Evolutionary conservation across 2,329 filamentous ascomycete species (phyloP).

Genomic region (Fusarium sp.): DNA sequence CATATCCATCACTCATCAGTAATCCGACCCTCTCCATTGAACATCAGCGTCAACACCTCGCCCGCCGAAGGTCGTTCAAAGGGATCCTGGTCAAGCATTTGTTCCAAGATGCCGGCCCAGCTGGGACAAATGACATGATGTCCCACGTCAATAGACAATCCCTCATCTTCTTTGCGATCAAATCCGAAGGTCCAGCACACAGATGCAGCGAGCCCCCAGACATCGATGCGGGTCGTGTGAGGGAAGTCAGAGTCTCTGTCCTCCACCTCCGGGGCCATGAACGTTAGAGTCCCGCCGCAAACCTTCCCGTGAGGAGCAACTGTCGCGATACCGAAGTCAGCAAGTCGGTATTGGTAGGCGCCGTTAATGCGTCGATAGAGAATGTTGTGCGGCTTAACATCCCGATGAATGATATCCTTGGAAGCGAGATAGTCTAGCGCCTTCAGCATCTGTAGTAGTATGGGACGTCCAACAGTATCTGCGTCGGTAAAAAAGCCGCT

Average conservation of each 20-base stretch:
- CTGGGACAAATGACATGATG: too few species aligned
- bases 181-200: background rate
- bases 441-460: constrained; percentile 2
- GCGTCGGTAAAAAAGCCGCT: background rate
- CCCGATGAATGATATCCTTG: background rate
- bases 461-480: background rate
- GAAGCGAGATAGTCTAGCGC: constrained; percentile 4
- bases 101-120: background rate
- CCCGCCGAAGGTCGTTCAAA: background rate
- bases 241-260: too few species aligned
- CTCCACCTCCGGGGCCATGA: background rate
- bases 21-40: background rate
- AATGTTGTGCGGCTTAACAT: background rate
- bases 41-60: background rate
- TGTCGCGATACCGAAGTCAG: background rate
- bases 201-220: background rate
- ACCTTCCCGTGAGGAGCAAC: background rate
- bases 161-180: too few species aligned
- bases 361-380: background rate
- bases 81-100: background rate
- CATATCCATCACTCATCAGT: background rate
- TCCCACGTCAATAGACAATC: too few species aligned
- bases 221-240: background rate
- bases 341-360: background rate
- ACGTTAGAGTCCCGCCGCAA: background rate